These are phyloP conservation scores for Cutaneotrichosporon sp. DNA, from an alignment of 1,284 basidiomycete species.

Conservation along the genomic window DNA sequence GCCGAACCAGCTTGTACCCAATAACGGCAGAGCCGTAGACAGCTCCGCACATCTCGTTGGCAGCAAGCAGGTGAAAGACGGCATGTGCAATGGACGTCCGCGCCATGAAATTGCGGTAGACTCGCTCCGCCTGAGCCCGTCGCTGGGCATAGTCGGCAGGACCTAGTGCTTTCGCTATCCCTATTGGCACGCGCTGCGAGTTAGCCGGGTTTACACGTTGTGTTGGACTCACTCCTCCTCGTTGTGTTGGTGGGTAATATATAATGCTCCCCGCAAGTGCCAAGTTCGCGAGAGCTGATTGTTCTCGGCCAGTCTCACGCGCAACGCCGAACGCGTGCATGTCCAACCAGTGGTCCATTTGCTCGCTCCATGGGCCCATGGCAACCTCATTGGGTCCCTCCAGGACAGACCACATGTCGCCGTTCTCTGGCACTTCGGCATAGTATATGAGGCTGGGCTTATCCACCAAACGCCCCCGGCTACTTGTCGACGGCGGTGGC, in stretches of 20 bases:
- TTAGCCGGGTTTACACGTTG: not conserved
- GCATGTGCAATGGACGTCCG: not conserved
- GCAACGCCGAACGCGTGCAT: not conserved
- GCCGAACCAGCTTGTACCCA: not conserved
- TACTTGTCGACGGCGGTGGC: not conserved
- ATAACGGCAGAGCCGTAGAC: constrained; percentile 1
- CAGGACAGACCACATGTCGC: not conserved
- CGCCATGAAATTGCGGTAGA: constrained; percentile 2
- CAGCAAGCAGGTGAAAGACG: constrained; percentile 2
- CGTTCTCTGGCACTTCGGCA: not conserved
- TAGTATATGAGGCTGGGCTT: constrained; percentile 1
- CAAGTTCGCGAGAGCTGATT: not conserved
- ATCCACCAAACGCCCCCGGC: not conserved
- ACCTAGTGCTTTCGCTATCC: not conserved
- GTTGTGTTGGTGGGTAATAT: not conserved
- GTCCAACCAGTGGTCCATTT: constrained; percentile 1
- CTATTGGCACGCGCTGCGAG: not conserved
- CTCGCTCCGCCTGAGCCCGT: not conserved
- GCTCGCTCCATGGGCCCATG: not conserved
- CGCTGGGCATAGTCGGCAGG: not conserved
- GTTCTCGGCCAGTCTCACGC: not conserved
- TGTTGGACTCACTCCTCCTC: not conserved
- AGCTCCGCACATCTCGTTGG: constrained; percentile 4
- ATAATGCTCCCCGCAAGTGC: too few relatives aligned
- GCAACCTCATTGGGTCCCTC: not conserved